A percentile compares a stretch with the other conserved stretches of the same genome.
phyloP scores from a whole-genome alignment of 768 basidiomycete species.

The Leccinum subgranulosum region DNA sequence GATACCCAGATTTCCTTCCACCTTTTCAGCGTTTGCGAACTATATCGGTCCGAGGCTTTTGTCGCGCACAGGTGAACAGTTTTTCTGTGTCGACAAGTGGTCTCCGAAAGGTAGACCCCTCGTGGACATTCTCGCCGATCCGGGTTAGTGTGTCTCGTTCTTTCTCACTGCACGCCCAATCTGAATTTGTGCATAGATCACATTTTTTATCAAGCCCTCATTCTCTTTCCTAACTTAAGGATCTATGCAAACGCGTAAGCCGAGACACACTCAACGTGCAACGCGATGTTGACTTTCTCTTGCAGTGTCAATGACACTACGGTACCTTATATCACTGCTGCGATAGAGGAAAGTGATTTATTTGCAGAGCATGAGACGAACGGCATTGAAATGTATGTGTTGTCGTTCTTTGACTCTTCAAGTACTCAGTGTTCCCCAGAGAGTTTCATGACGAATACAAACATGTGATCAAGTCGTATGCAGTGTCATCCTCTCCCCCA shows the following conservation, averaged over 20 bases:
- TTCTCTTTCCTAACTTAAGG: constrained; percentile 61
- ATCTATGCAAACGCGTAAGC: constrained; percentile 81
- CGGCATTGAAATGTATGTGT: constrained; percentile 59
- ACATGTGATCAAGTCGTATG: constrained; percentile 54
- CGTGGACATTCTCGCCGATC: constrained; percentile 78
- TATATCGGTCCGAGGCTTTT: constrained; percentile 66
- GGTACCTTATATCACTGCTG: constrained; percentile 79
- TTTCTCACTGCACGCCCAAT: not conserved
- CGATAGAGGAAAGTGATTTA: constrained; percentile 65
- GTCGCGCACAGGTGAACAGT: constrained; percentile 78
- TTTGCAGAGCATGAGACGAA: constrained; percentile 54
- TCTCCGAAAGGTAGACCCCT: constrained; percentile 62
- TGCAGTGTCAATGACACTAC: constrained; percentile 68
- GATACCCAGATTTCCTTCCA: constrained; percentile 58
- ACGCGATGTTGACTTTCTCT: not conserved
- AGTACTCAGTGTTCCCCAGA: constrained; percentile 33
- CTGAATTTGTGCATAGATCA: constrained; percentile 43
- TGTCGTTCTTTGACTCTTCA: constrained; percentile 2
- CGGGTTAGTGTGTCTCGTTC: constrained; percentile 42
- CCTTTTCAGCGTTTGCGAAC: constrained; percentile 51
- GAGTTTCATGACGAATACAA: constrained; percentile 54
- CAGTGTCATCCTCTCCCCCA: constrained; percentile 42
- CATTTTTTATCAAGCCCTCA: constrained; percentile 72
- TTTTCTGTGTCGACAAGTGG: constrained; percentile 74
- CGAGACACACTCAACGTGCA: not conserved